Conservation (phyloP, 2,329 filamentous ascomycete genomes). For the Fusarium odoratissimum region DNA sequence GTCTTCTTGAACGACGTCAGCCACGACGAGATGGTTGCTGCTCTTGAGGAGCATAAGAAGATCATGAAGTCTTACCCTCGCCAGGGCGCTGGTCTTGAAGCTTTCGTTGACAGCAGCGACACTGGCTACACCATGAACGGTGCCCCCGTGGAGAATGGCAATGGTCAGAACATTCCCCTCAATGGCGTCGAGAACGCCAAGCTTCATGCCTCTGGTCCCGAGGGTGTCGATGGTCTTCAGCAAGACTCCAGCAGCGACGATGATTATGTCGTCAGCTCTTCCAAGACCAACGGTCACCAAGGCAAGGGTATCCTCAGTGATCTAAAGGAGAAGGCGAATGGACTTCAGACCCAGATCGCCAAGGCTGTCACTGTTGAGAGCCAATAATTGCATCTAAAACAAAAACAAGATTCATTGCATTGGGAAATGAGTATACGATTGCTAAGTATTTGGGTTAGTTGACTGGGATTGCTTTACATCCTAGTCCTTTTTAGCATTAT, state of each 20-base stretch:
- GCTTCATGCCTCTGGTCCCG: conserved; percentile 30
- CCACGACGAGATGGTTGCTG: conserved; percentile 69
- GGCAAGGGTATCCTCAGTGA: conserved; percentile 20
- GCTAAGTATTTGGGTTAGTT: neutral
- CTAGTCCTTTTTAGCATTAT: conserved; percentile 6
- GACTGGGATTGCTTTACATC: neutral
- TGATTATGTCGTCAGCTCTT: conserved; percentile 15
- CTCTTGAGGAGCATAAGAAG: conserved; percentile 72
- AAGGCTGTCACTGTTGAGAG: conserved; percentile 30
- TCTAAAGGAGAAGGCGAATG: conserved; percentile 32
- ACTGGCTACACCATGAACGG: conserved; percentile 66
- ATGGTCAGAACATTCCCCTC: neutral
- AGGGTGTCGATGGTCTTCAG: conserved; percentile 37
- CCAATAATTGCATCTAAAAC: neutral
- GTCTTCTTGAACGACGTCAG: conserved; percentile 76
- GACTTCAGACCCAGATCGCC: conserved; percentile 13
- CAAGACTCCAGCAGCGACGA: conserved; percentile 23
- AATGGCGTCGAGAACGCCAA: conserved; percentile 26
- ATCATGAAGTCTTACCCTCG: conserved; percentile 72
- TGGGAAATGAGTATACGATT: conserved; percentile 5
- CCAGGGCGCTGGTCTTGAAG: conserved; percentile 73
- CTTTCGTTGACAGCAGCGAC: conserved; percentile 76
- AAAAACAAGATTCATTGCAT: neutral
- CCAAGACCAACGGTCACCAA: conserved; percentile 6
- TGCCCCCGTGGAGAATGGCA: conserved; percentile 33